Evolutionary conservation across 2,329 filamentous ascomycete species (phyloP).

Genomic region (Talaromyces verruculosus): DNA sequence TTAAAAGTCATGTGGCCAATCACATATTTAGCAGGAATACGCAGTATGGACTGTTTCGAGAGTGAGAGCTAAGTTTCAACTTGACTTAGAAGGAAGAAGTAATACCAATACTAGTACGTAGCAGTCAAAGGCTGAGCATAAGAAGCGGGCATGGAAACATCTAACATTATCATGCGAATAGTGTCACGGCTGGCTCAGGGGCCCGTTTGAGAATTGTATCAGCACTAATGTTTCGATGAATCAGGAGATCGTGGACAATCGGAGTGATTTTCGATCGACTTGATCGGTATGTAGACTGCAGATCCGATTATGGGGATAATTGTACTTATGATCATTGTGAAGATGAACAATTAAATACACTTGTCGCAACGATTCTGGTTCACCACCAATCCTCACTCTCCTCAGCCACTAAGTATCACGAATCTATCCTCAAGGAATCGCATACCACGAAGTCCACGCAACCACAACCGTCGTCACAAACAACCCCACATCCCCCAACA

Average conservation of each 20-base stretch:
- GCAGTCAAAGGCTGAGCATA: background rate
- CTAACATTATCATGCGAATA: background rate
- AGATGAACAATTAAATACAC: background rate
- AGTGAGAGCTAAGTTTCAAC: background rate
- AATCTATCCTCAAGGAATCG: background rate
- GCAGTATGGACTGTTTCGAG: background rate
- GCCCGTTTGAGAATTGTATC: background rate
- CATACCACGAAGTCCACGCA: background rate
- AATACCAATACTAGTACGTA: no score
- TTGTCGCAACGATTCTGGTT: background rate
- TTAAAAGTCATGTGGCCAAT: background rate
- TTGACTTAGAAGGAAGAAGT: background rate
- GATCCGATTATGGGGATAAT: background rate
- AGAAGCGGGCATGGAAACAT: background rate
- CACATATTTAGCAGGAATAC: background rate
- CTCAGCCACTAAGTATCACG: no score
- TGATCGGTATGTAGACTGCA: background rate
- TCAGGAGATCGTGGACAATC: background rate
- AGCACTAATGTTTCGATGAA: background rate
- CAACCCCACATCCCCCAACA: background rate
- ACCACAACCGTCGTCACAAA: background rate
- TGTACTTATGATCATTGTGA: background rate
- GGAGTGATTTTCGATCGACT: background rate
- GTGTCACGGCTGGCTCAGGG: background rate
- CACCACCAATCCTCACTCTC: background rate